Evolutionary conservation across 2,329 filamentous ascomycete genomes (phyloP).

Genomic region (Nigrospora osmanthi): DNA sequence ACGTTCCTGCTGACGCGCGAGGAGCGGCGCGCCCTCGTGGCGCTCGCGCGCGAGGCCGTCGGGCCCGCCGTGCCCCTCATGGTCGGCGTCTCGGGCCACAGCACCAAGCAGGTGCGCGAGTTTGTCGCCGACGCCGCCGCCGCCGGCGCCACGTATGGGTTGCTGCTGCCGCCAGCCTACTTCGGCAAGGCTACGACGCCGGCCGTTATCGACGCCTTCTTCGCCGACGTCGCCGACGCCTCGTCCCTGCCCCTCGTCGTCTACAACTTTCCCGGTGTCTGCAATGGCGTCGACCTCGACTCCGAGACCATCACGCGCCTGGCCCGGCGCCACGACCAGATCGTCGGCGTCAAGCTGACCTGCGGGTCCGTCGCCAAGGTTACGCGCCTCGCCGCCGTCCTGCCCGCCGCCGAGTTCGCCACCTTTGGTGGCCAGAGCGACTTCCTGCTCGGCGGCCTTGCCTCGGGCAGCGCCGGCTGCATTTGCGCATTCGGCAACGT

Average conservation of each 20-base stretch:
- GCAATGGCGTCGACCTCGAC: conserved; percentile 61
- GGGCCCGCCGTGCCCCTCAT: conserved; percentile 49
- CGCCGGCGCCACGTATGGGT: conserved; percentile 53
- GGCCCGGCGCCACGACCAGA: conserved; percentile 38
- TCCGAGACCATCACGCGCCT: conserved; percentile 51
- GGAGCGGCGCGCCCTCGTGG: conserved; percentile 48
- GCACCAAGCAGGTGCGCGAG: conserved; percentile 55
- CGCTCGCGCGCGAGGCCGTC: conserved; percentile 44
- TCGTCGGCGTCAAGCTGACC: conserved; percentile 60
- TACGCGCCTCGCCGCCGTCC: conserved; percentile 41
- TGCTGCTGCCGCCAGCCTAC: conserved; percentile 57
- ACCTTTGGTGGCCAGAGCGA: conserved; percentile 68
- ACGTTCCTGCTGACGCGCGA: conserved; percentile 45
- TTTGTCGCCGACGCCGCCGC: conserved; percentile 48
- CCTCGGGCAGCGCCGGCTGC: conserved; percentile 49
- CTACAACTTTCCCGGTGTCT: conserved; percentile 64
- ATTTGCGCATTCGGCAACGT: conserved; percentile 58
- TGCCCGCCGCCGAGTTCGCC: conserved; percentile 51
- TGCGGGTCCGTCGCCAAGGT: conserved; percentile 57
- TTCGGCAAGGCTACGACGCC: conserved; percentile 55
- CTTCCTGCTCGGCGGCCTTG: conserved; percentile 56
- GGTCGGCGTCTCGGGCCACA: conserved; percentile 57
- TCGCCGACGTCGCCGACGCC: conserved; percentile 43
- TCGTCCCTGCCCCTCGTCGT: conserved; percentile 51
- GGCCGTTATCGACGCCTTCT: conserved; percentile 52